A percentile compares a stretch with the other conserved stretches of the same genome.
These are phyloP conservation scores for Plasmodium berghei DNA, from an alignment of 169 alveolate genomes.

Conservation along the genomic window DNA sequence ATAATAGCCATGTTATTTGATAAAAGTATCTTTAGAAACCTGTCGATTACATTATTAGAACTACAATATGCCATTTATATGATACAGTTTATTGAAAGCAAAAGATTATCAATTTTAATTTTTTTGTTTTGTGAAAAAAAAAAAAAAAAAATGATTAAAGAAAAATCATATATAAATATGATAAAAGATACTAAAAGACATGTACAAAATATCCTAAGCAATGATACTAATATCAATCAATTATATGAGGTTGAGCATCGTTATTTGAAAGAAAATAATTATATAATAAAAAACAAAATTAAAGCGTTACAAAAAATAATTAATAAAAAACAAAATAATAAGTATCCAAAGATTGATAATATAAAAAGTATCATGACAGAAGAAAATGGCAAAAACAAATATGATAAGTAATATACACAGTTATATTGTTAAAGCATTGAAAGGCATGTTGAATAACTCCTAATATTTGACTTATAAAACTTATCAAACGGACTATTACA, in stretches of 20 bases:
- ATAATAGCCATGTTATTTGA: constrained; percentile 54
- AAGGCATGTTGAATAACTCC: constrained; percentile 16
- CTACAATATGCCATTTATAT: constrained; percentile 71
- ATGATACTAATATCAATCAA: neutral
- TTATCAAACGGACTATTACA: too few relatives aligned
- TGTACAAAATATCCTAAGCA: constrained; percentile 17
- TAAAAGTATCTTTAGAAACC: constrained; percentile 56
- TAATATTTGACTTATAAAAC: neutral
- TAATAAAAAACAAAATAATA: constrained; percentile 16
- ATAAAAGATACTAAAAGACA: constrained; percentile 33
- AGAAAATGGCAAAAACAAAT: constrained; percentile 4
- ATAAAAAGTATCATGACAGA: constrained; percentile 15
- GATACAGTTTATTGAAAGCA: constrained; percentile 75
- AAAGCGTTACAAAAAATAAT: constrained; percentile 46
- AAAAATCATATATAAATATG: constrained; percentile 44
- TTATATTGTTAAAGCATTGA: constrained; percentile 29
- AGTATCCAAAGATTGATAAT: constrained; percentile 5
- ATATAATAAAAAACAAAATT: constrained; percentile 33
- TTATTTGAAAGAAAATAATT: constrained; percentile 45
- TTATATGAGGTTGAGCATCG: constrained; percentile 41
- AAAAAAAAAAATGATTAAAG: constrained; percentile 24
- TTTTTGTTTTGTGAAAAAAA: constrained; percentile 71
- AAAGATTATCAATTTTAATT: constrained; percentile 54
- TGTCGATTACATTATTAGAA: constrained; percentile 66
- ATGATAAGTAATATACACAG: constrained; percentile 28